Base-by-base conservation (phyloP, 352 stramenopile species). In the Phytopythium helicoides region DNA sequence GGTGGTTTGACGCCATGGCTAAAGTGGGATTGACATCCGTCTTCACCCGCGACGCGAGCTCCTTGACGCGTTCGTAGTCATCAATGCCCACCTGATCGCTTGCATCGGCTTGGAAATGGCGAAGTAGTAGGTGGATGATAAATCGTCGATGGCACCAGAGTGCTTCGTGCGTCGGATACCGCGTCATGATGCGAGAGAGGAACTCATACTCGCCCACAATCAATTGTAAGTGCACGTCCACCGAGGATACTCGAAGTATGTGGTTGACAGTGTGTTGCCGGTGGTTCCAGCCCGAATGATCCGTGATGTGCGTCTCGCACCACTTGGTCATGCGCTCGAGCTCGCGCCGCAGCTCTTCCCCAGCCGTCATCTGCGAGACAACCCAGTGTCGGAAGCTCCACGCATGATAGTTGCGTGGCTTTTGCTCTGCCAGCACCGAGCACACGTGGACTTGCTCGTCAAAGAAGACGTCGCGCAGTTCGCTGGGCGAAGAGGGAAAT, bases 301-400 rank as follows among this genome's bases (percentile, higher is more conserved):
- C 84, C 3, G 62, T 84, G 34, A 94, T 54, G 47, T 94, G 84
- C 14, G 58, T 71, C 62, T 68, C 51, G 52, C 79, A 92, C 81
- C 81, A 94, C 6, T 42, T 35, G 31, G 66, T 36, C 73, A 87
- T 92, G 4, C 38, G 39, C 11, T 56, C 45, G 0, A 94, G 60
- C 51, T 94, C 84, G n/a, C 38, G n/a, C 1, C 57, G 47, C 3
- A 75, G 54, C 45, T 69, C 46, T 0, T 59, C 44, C 0, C 57
- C 22, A 0, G 26, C 40, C 16, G 60, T 26, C n/a, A 86, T 56
- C 11, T 65, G 54, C 12, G 63, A 81, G 39, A 85, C 68, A 36
- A 92, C 67, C 75, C 79, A 90, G 53, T 92, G 83, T 8, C 84
- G 79, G 53, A 87, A 92, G 52, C 81, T 92, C 84, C 84, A 94